A percentile compares a stretch with the other conserved stretches of the same genome.
Evolutionary conservation across 2,329 filamentous ascomycete species (phyloP).

Genomic region (Apiospora arundinis): DNA sequence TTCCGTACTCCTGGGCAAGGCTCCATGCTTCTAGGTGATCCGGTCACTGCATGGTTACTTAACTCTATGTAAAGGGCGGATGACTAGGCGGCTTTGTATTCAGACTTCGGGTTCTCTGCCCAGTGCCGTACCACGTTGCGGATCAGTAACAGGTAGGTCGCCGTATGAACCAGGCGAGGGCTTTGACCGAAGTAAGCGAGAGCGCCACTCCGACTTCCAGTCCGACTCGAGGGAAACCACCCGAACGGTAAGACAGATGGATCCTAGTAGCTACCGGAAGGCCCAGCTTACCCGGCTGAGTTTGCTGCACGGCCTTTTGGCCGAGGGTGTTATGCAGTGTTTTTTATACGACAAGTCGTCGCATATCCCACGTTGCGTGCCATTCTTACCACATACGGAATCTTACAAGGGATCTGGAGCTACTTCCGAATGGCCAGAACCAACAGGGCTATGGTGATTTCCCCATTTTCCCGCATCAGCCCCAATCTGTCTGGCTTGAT

Average conservation of each 20-base stretch:
- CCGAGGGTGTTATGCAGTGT: not conserved
- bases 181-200: not conserved
- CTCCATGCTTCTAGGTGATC: too few species aligned
- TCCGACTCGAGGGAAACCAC: not conserved
- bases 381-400: not conserved
- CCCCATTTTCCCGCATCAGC: not conserved
- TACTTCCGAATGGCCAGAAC: not conserved
- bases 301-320: not conserved
- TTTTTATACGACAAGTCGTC: not conserved
- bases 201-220: not conserved
- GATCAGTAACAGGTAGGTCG: not conserved
- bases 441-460: not conserved
- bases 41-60: not conserved
- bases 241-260: not conserved
- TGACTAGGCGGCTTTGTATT: not conserved
- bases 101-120: not conserved
- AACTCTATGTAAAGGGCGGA: not conserved
- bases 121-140: not conserved
- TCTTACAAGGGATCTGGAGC: not conserved
- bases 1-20: not conserved
- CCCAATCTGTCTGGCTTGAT: not conserved
- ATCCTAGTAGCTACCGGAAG: not conserved
- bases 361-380: not conserved
- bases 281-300: not conserved
- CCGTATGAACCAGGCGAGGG: not conserved